These are phyloP conservation scores for Parasarocladium wereldwijsianum DNA, from an alignment of 2,329 filamentous ascomycete species.

Conservation along the genomic window DNA sequence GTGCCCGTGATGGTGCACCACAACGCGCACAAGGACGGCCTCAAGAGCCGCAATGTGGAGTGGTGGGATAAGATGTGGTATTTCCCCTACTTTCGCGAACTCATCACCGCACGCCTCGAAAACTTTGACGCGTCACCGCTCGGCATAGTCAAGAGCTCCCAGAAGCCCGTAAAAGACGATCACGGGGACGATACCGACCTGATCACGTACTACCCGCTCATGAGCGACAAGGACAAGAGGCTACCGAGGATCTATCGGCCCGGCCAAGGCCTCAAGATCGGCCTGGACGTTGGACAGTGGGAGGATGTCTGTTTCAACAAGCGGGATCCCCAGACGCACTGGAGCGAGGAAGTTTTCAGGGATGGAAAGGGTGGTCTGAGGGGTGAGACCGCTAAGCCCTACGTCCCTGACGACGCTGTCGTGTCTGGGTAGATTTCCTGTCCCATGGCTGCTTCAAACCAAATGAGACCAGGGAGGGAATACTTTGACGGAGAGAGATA, in stretches of 20 bases:
- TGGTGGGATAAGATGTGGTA: constrained; percentile 15
- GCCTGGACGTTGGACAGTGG: background rate
- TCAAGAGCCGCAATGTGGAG: constrained; percentile 9
- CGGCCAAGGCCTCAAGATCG: background rate
- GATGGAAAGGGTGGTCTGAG: constrained; percentile 1
- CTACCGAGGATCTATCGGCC: background rate
- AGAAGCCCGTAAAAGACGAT: no score
- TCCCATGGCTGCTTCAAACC: no score
- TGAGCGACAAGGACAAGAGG: background rate
- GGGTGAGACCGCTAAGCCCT: no score
- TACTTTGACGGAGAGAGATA: no score
- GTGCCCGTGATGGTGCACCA: constrained; percentile 12
- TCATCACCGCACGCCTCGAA: constrained; percentile 6
- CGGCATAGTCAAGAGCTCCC: background rate
- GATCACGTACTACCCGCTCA: background rate
- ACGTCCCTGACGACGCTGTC: no score
- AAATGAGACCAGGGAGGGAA: no score
- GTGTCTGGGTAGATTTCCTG: no score
- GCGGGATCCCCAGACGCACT: background rate
- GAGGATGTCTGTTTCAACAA: background rate
- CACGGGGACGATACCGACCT: background rate
- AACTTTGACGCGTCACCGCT: background rate
- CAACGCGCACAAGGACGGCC: constrained; percentile 9
- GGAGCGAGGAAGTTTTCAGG: constrained; percentile 1
- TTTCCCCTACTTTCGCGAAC: constrained; percentile 9